Percentiles rank a stretch among this genome's conserved stretches.
phyloP scores from a whole-genome alignment of 2,329 filamentous ascomycete genomes.

The Fusarium torreyae region DNA sequence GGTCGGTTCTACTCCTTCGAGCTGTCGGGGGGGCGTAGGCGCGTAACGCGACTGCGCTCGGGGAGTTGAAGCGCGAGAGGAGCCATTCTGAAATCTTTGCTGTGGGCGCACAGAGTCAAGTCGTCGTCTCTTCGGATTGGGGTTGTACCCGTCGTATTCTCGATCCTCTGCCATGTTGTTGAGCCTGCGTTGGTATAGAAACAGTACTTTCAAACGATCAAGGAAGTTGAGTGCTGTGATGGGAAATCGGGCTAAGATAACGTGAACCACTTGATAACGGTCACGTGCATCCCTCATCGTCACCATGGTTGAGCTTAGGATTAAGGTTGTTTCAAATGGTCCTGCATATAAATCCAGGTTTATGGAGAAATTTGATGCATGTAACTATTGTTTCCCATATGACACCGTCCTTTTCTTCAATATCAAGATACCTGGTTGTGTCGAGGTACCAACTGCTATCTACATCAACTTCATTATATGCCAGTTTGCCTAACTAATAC shows the following conservation, averaged over 20 bases:
- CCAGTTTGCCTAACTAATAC: too few relatives aligned
- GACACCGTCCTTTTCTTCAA: too few relatives aligned
- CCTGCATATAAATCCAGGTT: too few relatives aligned
- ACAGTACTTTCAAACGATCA: not conserved
- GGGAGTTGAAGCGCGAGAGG: slow-evolving; percentile 54
- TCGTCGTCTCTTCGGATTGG: slow-evolving; percentile 59
- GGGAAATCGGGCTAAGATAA: slow-evolving; percentile 12
- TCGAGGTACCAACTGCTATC: too few relatives aligned
- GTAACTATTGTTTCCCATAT: too few relatives aligned
- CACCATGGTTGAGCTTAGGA: not conserved
- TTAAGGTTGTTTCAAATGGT: too few relatives aligned
- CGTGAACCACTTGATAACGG: not conserved
- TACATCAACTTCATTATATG: too few relatives aligned
- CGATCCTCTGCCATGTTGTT: slow-evolving; percentile 55
- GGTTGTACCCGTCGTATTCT: slow-evolving; percentile 58
- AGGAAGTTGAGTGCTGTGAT: slow-evolving; percentile 2
- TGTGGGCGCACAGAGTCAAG: slow-evolving; percentile 54
- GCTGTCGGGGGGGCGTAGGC: slow-evolving; percentile 57
- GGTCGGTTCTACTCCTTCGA: slow-evolving; percentile 71
- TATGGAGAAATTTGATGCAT: too few relatives aligned
- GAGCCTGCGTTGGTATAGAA: slow-evolving; percentile 6
- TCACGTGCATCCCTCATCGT: slow-evolving; percentile 11
- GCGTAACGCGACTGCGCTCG: slow-evolving; percentile 58
- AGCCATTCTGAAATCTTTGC: slow-evolving; percentile 53
- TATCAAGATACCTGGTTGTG: too few relatives aligned